phyloP scores from a whole-genome alignment of 1,284 basidiomycete species.

The Cutaneotrichosporon cutaneum region DNA sequence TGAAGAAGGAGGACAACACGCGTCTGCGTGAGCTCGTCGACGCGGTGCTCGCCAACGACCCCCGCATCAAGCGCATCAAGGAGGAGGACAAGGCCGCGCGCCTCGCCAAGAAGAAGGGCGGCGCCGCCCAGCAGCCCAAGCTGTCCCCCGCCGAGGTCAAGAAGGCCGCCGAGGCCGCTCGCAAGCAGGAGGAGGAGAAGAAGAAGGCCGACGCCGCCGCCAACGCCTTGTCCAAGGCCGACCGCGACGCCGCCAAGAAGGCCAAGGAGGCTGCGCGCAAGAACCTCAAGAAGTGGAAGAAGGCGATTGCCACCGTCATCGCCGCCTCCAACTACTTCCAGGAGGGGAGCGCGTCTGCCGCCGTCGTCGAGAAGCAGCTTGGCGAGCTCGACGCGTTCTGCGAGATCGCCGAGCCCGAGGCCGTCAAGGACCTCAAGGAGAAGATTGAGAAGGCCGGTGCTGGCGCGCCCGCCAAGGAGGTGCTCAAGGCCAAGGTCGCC shows the following conservation, averaged over 20 bases:
- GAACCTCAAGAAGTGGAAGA: conserved; percentile 59
- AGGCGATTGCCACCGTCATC: conserved; percentile 56
- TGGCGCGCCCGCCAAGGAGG: conserved; percentile 52
- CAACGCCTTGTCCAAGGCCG: conserved; percentile 58
- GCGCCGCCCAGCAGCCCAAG: conserved; percentile 54
- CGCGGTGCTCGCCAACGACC: conserved; percentile 78
- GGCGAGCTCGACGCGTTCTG: conserved; percentile 58
- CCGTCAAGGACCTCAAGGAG: conserved; percentile 58
- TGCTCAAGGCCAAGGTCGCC: conserved; percentile 42
- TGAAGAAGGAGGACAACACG: conserved; percentile 98
- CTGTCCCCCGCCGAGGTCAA: conserved; percentile 67
- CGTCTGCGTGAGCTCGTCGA: conserved; percentile 87
- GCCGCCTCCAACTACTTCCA: conserved; percentile 61
- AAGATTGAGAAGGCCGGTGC: conserved; percentile 56
- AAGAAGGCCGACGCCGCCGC: conserved; percentile 67
- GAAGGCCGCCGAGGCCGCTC: conserved; percentile 70
- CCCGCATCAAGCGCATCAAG: conserved; percentile 96
- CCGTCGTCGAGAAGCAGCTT: conserved; percentile 58
- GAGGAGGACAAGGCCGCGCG: conserved; percentile 93
- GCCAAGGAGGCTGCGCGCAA: conserved; percentile 67
- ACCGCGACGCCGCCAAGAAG: conserved; percentile 85
- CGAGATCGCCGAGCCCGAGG: conserved; percentile 57
- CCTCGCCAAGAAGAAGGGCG: conserved; percentile 81
- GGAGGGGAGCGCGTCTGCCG: conserved; percentile 52
- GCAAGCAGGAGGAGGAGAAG: conserved; percentile 74